Base-by-base conservation (phyloP, 495 filamentous ascomycete species). In the Tuber aestivum region DNA sequence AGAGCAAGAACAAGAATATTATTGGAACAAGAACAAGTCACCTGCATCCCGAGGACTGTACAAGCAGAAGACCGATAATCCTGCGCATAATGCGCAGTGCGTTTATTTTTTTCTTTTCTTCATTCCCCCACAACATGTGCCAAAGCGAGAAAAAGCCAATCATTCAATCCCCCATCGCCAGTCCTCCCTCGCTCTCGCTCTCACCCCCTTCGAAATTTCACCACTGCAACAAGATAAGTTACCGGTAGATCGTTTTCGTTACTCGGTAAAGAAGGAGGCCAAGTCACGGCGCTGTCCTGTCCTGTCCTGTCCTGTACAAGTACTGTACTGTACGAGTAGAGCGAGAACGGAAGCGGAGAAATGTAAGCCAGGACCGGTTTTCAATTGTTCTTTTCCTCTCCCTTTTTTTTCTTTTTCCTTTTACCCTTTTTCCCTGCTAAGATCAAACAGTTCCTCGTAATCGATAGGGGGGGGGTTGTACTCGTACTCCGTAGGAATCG, bases 31-130 rank as follows among this genome's bases (percentile, higher is more conserved):
- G 41, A 75, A 48, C 37, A 79, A 74, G 74, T 70, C 76, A 78
- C 78, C 69, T 68, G 56, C 20, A 71, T 71, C 73, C 69, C 23
- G 23, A 35, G 27, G 72, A 41, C 44, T 75, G 42, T 7, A 40
- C 38, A 3, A 2, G 38, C 41, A 73, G 41, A 45, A 44, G 41
- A 61, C 70, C 41, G 77, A 69, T 35, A 35, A 72, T 79, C 56
- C 76, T 75, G 76, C 72, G 72, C 77, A 79, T 74, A 79, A 77
- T 74, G 73, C 69, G 76, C 48, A 70, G 45, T 41, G 56, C 61
- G 78, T 79, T 79, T 79, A 79, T 78, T 74, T 75, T 78, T 79
- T 79, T 79, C 75, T 79, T 78, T 74, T 75, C 78, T 79, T 72
- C 72, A 75, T 79, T 61, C 21, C 70, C 71, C 77, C 38, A 72